Base-by-base conservation (phyloP, 179 eudicot genomes). In the Camellia oleifera region DNA sequence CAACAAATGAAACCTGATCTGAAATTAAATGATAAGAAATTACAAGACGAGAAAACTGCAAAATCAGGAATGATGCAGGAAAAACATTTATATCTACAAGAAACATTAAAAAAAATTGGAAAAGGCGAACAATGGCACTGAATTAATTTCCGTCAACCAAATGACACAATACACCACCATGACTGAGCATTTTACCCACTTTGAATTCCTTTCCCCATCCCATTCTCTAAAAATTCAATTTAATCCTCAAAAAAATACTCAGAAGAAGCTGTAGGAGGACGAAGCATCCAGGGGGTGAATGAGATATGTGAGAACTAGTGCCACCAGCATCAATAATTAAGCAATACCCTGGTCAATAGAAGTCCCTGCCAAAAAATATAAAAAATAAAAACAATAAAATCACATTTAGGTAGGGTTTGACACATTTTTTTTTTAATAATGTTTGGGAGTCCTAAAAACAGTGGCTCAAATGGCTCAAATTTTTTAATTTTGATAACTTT, bases 301-400 rank as follows among this genome's bases (percentile, higher is more conserved):
- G 69, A 88, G 82, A 79, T 88, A 88, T 23, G 91, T 86, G 20
- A 88, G 83, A 56, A 84, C 83, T 26, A 88, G 69, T 42, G 91
- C 91, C 64, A 81, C 64, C 60, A 85, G 56, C 88, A 88, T 86
- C 85, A 88, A 61, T 42, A 74, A 58, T 46, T 81, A 84, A 17
- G 91, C 91, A 65, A 88, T 79, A 60, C 87, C 86, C 77, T 82
- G 91, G 80, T 86, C 91, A 57, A 88, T 80, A 0, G 91, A 82
- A 23, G 81, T 77, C 18, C 91, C 91, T 88, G 82, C 62, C 84
- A 66, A 23, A 20, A 46, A 10, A 17, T 7, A 66, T 32, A 32
- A 32, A 66, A 32, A 8, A 32, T 45, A 26, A 66, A 66, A 66
- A 12, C 40, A 32, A 32, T 1, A 32, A 32, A 32, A 32, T 32